phyloP scores from a whole-genome alignment of 1,284 basidiomycete species.

The Heterobasidion irregulare region DNA sequence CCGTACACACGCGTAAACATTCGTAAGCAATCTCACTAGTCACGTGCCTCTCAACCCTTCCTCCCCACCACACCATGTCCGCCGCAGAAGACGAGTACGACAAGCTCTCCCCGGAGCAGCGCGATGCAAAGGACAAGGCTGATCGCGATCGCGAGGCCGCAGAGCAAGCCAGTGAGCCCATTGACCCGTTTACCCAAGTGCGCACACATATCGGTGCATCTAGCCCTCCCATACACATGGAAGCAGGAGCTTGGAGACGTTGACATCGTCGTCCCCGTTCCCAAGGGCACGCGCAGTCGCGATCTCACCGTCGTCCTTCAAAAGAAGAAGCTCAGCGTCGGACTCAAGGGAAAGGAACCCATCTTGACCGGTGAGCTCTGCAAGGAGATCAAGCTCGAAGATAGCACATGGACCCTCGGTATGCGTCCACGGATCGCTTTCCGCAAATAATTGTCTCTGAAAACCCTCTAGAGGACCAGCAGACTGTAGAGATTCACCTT shows the following conservation, averaged over 20 bases:
- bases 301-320: conserved; percentile 73
- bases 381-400: conserved; percentile 90
- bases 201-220: conserved; percentile 15
- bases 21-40: background rate
- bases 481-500: conserved; percentile 68
- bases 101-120: conserved; percentile 71
- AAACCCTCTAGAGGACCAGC: conserved; percentile 62
- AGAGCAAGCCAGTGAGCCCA: conserved; percentile 77
- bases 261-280: conserved; percentile 78
- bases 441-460: background rate
- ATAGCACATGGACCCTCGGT: conserved; percentile 97
- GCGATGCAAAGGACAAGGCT: conserved; percentile 61
- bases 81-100: conserved; percentile 53
- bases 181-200: conserved; percentile 12
- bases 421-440: conserved; percentile 19
- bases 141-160: conserved; percentile 61
- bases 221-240: conserved; percentile 91
- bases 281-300: conserved; percentile 76
- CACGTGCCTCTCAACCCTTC: background rate
- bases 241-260: conserved; percentile 85
- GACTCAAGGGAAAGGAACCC: conserved; percentile 78
- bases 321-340: conserved; percentile 79
- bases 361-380: conserved; percentile 90
- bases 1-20: background rate
- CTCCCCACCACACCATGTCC: conserved; percentile 22